A percentile compares a stretch with the other conserved stretches of the same genome.
Conservation (phyloP, 768 basidiomycete genomes). For the Pulveroboletus sp. region DNA sequence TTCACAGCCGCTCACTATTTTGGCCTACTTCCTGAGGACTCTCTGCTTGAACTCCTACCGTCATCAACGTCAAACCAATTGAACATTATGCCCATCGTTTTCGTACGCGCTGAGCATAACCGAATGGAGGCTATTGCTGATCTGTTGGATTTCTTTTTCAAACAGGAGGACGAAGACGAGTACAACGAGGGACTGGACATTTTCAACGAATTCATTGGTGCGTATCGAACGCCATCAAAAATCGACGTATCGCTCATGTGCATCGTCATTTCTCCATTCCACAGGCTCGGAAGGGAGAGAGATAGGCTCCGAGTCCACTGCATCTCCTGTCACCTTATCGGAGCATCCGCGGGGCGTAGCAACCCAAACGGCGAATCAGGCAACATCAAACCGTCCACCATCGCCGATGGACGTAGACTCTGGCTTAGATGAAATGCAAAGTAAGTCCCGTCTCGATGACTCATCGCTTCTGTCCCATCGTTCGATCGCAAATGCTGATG, state of each 20-base stretch:
- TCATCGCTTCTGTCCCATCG: not conserved
- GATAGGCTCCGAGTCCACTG: constrained; percentile 16
- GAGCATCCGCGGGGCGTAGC: constrained; percentile 22
- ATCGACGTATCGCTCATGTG: not conserved
- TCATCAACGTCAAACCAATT: constrained; percentile 10
- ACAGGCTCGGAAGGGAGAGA: constrained; percentile 5
- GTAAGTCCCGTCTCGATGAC: constrained; percentile 5
- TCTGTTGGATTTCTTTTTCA: no score
- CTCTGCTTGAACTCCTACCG: constrained; percentile 6
- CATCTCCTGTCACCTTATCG: constrained; percentile 11
- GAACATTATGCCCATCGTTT: constrained; percentile 14
- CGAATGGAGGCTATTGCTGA: no score
- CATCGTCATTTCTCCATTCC: not conserved
- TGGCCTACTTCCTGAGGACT: constrained; percentile 1
- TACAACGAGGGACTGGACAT: constrained; percentile 16
- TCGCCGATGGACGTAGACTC: constrained; percentile 25
- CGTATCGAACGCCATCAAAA: constrained; percentile 7
- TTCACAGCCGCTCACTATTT: not conserved
- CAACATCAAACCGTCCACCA: constrained; percentile 7
- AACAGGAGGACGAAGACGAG: constrained; percentile 25
- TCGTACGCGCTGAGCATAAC: constrained; percentile 23
- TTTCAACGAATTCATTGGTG: constrained; percentile 16
- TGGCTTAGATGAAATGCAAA: constrained; percentile 10
- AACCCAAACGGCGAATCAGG: constrained; percentile 9
- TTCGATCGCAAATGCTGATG: constrained; percentile 4